Percentiles rank a stretch among this genome's conserved stretches.
These are phyloP conservation scores for Aspergillus biplanus DNA, from an alignment of 495 filamentous ascomycete species.

Conservation along the genomic window DNA sequence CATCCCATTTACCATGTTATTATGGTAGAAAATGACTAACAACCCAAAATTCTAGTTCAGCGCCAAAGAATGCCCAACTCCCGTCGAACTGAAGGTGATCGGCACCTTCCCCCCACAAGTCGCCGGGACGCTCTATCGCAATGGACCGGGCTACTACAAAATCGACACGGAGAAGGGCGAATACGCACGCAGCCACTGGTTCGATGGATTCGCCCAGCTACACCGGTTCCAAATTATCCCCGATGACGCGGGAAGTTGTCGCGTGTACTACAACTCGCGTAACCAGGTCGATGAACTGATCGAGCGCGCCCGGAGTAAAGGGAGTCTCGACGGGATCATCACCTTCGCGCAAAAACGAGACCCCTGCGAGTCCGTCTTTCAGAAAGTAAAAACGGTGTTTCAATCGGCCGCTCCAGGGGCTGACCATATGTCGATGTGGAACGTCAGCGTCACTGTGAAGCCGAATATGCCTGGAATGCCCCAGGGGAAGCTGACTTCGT, in stretches of 20 bases:
- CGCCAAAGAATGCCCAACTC: slow-evolving; percentile 7
- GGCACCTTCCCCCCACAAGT: slow-evolving; percentile 13
- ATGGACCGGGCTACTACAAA: slow-evolving; percentile 16
- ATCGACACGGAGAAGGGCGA: background rate
- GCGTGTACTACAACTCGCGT: slow-evolving; percentile 20
- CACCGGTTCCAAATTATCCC: slow-evolving; percentile 21
- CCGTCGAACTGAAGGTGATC: slow-evolving; percentile 13
- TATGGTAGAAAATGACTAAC: background rate
- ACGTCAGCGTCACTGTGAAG: slow-evolving; percentile 17
- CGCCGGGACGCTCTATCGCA: slow-evolving; percentile 18
- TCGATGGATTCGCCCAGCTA: slow-evolving; percentile 21
- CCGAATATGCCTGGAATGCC: slow-evolving; percentile 21
- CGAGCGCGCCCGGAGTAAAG: slow-evolving; percentile 14
- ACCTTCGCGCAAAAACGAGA: slow-evolving; percentile 25
- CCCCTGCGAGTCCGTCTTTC: slow-evolving; percentile 19
- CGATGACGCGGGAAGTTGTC: slow-evolving; percentile 9
- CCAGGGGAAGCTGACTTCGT: background rate
- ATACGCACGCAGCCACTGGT: slow-evolving; percentile 21
- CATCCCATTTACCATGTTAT: background rate
- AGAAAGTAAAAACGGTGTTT: slow-evolving; percentile 20
- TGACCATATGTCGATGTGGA: background rate
- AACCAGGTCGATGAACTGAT: slow-evolving; percentile 20
- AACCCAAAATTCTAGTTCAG: slow-evolving; percentile 10
- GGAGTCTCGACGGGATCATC: slow-evolving; percentile 8
- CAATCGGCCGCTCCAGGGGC: background rate